Evolutionary conservation across 202 grass and related monocot species (phyloP).

Genomic region (Tripidium arundinaceum): DNA sequence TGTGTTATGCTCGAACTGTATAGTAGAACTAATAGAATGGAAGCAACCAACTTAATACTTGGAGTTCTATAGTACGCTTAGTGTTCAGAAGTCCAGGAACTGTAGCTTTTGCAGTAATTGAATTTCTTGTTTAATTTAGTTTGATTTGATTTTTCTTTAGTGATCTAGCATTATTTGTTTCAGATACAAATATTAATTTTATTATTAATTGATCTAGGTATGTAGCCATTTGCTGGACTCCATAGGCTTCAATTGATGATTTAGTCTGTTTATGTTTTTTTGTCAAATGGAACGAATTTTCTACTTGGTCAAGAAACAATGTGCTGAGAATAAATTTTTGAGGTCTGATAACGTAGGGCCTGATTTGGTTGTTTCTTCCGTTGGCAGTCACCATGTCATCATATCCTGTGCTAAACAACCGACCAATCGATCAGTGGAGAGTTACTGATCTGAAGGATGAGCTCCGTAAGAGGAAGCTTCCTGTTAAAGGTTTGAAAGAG

Average conservation of each 20-base stretch:
- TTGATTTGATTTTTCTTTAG: too few relatives aligned
- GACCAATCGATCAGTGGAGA: constrained; percentile 94
- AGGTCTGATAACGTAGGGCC: neutral
- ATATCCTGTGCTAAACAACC: constrained; percentile 85
- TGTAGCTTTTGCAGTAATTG: neutral
- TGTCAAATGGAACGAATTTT: neutral
- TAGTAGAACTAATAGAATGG: neutral
- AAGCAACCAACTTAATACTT: neutral
- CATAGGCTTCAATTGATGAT: constrained; percentile 2
- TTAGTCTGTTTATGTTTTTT: neutral
- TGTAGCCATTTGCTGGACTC: neutral
- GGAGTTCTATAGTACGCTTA: neutral
- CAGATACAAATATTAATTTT: neutral
- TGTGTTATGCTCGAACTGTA: neutral
- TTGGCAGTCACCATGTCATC: constrained; percentile 62
- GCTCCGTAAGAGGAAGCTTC: constrained; percentile 74
- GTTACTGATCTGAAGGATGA: constrained; percentile 95
- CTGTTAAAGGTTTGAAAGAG: constrained; percentile 91
- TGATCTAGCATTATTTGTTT: neutral
- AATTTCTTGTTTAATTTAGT: constrained; percentile 60
- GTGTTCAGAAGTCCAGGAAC: neutral
- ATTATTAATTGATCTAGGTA: neutral
- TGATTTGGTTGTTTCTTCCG: neutral
- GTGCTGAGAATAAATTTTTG: neutral
- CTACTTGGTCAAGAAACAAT: neutral